Percentiles rank a stretch among this genome's conserved stretches.
Conservation (phyloP, 805 yeast genomes). For the Lipomyces kockii region DNA sequence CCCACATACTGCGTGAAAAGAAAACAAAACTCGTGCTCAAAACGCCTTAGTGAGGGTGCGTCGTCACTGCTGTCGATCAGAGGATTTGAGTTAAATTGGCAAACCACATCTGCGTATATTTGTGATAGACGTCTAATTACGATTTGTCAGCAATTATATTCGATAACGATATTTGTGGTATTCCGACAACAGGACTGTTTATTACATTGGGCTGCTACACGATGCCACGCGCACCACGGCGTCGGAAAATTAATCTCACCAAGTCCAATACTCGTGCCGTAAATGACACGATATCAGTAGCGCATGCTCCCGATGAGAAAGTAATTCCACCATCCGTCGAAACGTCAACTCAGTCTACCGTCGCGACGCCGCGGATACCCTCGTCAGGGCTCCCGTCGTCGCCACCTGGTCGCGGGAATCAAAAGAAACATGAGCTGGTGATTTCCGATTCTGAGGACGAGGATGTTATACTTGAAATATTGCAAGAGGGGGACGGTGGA, state of each 20-base stretch:
- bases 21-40: conserved; percentile 1
- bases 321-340: not conserved
- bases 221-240: conserved; percentile 30
- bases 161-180: not conserved
- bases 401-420: conserved; percentile 14
- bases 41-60: not conserved
- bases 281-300: not conserved
- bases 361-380: not conserved
- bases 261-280: not conserved
- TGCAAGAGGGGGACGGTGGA: not conserved
- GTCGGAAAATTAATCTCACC: conserved; percentile 16
- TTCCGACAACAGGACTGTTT: not conserved
- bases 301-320: not conserved
- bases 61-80: not conserved
- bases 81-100: not conserved
- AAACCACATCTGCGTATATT: not conserved
- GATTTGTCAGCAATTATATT: too few species aligned
- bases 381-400: conserved; percentile 2
- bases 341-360: not conserved
- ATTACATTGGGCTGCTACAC: not conserved
- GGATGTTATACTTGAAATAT: not conserved
- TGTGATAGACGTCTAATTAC: not conserved
- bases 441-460: conserved; percentile 9
- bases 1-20: not conserved
- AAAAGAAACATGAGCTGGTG: conserved; percentile 1